These are phyloP conservation scores for Oropetium thomaeum DNA, from an alignment of 176 grass and related monocot genomes.

Conservation along the genomic window DNA sequence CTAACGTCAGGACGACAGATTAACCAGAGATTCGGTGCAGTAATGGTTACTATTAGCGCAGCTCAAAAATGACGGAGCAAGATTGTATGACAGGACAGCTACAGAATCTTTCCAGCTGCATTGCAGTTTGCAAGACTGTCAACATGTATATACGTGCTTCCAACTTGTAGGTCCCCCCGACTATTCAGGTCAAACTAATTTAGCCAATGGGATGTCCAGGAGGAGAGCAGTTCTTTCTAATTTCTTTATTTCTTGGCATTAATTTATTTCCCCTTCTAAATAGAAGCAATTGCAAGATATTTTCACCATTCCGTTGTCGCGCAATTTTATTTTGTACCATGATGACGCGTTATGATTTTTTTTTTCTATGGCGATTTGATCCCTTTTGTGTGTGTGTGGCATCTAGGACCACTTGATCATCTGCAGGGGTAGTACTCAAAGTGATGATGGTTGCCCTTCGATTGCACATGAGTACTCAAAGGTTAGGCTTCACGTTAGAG, in stretches of 20 bases:
- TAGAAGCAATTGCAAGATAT: not conserved
- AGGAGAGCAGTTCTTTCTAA: not conserved
- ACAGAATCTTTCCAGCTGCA: slow-evolving; percentile 8
- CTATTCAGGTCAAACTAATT: slow-evolving; percentile 20
- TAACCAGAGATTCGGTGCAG: not conserved
- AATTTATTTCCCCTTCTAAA: not conserved
- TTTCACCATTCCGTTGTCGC: not conserved
- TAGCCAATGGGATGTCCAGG: not conserved
- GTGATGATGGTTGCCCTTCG: not conserved
- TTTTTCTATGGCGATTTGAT: not conserved
- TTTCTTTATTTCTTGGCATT: not conserved
- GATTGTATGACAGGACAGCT: slow-evolving; percentile 14
- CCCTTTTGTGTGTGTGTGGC: not conserved
- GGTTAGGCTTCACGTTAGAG: not conserved
- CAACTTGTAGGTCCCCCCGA: slow-evolving; percentile 5
- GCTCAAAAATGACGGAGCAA: not conserved
- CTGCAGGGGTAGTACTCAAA: not conserved
- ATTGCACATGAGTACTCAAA: not conserved
- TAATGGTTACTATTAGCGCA: not conserved
- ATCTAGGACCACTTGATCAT: not conserved
- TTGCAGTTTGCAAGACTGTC: slow-evolving; percentile 29
- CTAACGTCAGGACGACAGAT: not conserved
- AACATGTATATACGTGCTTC: slow-evolving; percentile 25
- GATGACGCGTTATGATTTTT: not conserved
- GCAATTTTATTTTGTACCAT: not conserved